Evolutionary conservation across 495 filamentous ascomycete species (phyloP), one percentile per base, ranked within the genome.

Genomic region (Annulohypoxylon stygium): DNA sequence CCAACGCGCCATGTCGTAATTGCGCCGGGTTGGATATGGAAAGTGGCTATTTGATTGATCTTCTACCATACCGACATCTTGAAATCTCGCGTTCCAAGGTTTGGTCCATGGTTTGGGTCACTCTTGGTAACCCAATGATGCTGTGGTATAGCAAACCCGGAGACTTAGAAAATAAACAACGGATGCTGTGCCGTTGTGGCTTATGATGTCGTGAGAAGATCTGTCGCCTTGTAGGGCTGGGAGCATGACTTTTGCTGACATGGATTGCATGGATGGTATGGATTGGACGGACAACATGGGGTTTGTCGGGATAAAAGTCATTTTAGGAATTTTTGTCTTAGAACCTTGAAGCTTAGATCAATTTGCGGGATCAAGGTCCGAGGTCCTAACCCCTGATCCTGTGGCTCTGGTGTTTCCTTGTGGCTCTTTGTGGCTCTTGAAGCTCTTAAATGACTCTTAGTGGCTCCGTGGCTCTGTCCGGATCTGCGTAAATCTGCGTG

Each of bases 211-310:
- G 73, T 67, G 64, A 63, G 58, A 63, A 53, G 55, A 61, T 67
- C 62, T 33, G 45, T 73, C 65, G 71, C 66, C 62, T 66, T 70
- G 62, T 70, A 70, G 61, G 71, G 66, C 71, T 70, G 66, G 66
- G 47, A 65, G 43, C 30, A 37, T 54, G 50, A 54, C 50, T 54
- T 50, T 51, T 51, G 48, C 18, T 51, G 48, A 57, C 53, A 58
- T 58, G 54, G 33, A 39, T 37, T 12, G 9, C 33, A n/a, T 25
- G 34, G 55, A 23, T 41, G 10, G 18, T 14, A 7, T n/a, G 54
- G 33, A 4, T 3, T 43, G 53, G 20, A 23, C 20, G 20, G 20
- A 23, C 20, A 23, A 23, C 55, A 55, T 53, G 39, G 34, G 55
- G 18, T 60, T 60, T 45, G 57, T 64, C 43, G 45, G 61, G 45